Conservation (phyloP, 495 filamentous ascomycete genomes). For the Penicillium desertorum region DNA sequence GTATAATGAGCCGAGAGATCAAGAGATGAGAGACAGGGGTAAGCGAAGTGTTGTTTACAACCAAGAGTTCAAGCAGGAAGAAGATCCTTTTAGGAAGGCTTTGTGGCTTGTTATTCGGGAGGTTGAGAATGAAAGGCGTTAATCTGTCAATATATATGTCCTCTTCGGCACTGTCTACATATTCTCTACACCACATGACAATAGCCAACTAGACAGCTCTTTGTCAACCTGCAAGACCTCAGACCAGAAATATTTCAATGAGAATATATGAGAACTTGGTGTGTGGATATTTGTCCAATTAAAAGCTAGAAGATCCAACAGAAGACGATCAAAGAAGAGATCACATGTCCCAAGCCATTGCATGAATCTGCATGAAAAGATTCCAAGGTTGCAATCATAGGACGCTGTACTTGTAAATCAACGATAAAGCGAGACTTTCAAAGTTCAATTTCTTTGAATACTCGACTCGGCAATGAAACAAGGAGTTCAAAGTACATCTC, state of each 20-base stretch:
- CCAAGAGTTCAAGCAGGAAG: not conserved
- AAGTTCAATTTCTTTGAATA: not conserved
- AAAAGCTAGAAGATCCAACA: not conserved
- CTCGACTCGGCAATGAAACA: slow-evolving; percentile 2
- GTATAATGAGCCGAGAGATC: slow-evolving; percentile 12
- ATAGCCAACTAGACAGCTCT: not conserved
- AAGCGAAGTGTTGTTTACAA: not conserved
- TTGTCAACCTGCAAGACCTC: not conserved
- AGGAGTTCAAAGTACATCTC: slow-evolving; percentile 2
- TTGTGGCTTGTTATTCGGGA: slow-evolving; percentile 15
- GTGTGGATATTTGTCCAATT: not conserved
- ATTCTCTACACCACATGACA: no score
- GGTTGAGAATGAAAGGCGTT: not conserved
- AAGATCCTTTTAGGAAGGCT: slow-evolving; percentile 7
- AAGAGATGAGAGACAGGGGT: not conserved
- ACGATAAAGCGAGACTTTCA: not conserved
- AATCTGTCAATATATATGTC: not conserved
- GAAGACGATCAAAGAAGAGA: not conserved
- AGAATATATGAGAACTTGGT: not conserved
- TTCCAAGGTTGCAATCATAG: not conserved
- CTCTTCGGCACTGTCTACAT: not conserved
- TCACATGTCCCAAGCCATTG: not conserved
- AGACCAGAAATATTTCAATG: not conserved
- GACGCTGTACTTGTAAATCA: not conserved
- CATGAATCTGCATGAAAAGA: not conserved